phyloP scores from a whole-genome alignment of 805 yeast species.

The Lipomyces yamanashiensis region DNA sequence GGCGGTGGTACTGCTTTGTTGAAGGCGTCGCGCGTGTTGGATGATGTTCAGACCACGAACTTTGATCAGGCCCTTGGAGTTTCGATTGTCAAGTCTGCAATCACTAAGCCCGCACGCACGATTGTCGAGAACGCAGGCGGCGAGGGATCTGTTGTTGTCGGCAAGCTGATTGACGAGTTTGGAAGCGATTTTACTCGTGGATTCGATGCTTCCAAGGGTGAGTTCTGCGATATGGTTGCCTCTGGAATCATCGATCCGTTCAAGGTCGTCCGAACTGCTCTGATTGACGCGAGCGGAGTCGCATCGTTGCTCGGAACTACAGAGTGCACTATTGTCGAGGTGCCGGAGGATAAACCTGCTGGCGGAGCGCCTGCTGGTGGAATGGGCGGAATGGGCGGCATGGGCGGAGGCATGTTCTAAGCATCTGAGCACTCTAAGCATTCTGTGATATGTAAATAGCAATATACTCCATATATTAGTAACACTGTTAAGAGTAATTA shows the following conservation, averaged over 20 bases:
- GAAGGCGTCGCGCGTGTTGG: conserved; percentile 83
- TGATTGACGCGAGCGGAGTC: conserved; percentile 96
- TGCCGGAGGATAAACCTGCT: conserved; percentile 68
- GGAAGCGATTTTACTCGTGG: conserved; percentile 84
- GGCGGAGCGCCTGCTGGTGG: conserved; percentile 56
- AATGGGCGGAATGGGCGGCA: conserved; percentile 62
- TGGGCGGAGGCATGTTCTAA: conserved; percentile 42
- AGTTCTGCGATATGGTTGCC: conserved; percentile 92
- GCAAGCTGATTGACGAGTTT: conserved; percentile 65
- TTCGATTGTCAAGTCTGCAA: conserved; percentile 87
- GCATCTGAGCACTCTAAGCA: background rate
- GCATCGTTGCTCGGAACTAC: conserved; percentile 97
- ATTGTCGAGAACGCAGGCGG: conserved; percentile 97
- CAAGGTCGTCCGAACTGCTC: conserved; percentile 95
- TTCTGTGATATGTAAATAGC: no score
- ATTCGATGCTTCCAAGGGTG: conserved; percentile 89
- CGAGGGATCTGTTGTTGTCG: conserved; percentile 96
- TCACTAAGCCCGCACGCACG: conserved; percentile 92
- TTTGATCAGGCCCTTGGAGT: conserved; percentile 97
- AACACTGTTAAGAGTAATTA: background rate
- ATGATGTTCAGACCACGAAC: conserved; percentile 65
- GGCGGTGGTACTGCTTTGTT: conserved; percentile 99
- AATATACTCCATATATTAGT: background rate
- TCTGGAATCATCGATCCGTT: conserved; percentile 98
- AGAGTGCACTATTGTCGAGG: conserved; percentile 97